phyloP scores from a whole-genome alignment of 352 stramenopile species.

The Blastocystis sp. region DNA sequence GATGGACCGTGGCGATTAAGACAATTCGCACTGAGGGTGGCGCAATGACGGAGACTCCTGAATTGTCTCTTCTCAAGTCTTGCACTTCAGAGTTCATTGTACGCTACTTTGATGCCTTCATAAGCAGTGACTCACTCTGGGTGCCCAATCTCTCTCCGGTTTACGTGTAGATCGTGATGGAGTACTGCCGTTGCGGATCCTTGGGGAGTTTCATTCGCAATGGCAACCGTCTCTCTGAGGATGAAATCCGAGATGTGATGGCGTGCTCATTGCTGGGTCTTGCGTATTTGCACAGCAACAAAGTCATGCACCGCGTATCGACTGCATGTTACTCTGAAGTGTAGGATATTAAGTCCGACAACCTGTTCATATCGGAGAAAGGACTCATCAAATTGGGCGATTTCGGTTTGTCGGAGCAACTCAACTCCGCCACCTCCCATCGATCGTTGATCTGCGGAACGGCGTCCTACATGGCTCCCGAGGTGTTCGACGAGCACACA shows the following conservation, averaged over 20 bases:
- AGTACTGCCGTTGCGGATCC: slow-evolving; percentile 70
- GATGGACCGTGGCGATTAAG: slow-evolving; percentile 60
- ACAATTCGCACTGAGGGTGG: slow-evolving; percentile 18
- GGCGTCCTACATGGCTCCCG: slow-evolving; percentile 60
- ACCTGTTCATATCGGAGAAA: slow-evolving; percentile 71
- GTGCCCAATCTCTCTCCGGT: neutral
- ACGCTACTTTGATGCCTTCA: slow-evolving; percentile 69
- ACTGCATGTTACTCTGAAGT: slow-evolving; percentile 84
- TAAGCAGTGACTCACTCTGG: slow-evolving; percentile 66
- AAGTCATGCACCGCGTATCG: slow-evolving; percentile 71
- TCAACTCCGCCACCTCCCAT: slow-evolving; percentile 95
- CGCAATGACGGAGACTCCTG: neutral
- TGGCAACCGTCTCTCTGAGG: slow-evolving; percentile 46
- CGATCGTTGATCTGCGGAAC: slow-evolving; percentile 91
- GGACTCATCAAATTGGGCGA: slow-evolving; percentile 72
- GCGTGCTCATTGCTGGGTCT: slow-evolving; percentile 56
- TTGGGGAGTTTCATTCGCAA: slow-evolving; percentile 69
- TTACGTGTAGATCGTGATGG: slow-evolving; percentile 70
- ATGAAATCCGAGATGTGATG: slow-evolving; percentile 68
- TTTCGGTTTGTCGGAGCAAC: slow-evolving; percentile 82
- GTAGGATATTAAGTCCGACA: slow-evolving; percentile 72
- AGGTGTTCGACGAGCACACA: slow-evolving; percentile 46
- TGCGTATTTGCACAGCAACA: slow-evolving; percentile 70
- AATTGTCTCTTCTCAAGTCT: slow-evolving; percentile 71
- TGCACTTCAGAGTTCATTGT: slow-evolving; percentile 70